Conservation (phyloP, 108 stramenopile species). For the Skeletonema potamos region DNA sequence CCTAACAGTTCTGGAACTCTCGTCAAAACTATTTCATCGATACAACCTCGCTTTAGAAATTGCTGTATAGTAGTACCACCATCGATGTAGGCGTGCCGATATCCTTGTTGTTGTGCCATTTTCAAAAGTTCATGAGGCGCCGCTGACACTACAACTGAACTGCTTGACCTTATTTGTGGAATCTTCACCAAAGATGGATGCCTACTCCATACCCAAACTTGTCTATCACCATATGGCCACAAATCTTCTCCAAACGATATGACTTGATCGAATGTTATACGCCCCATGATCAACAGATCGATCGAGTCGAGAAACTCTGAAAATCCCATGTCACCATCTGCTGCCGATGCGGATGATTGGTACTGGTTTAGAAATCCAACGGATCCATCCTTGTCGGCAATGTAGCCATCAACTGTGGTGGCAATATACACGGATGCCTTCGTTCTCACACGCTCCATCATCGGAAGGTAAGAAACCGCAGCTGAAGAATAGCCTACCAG, state of each 20-base stretch:
- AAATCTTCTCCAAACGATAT: conserved; percentile 45
- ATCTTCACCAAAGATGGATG: conserved; percentile 20
- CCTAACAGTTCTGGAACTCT: conserved; percentile 54
- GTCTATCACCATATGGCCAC: conserved; percentile 48
- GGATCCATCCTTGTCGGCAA: conserved; percentile 39
- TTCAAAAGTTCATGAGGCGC: conserved; percentile 29
- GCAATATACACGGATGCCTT: conserved; percentile 52
- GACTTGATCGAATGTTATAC: conserved; percentile 58
- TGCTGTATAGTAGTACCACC: conserved; percentile 46
- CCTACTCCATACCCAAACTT: conserved; percentile 42
- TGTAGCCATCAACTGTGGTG: conserved; percentile 50
- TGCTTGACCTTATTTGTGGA: conserved; percentile 21
- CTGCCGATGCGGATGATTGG: conserved; percentile 18
- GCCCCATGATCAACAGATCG: conserved; percentile 59
- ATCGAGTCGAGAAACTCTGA: conserved; percentile 41
- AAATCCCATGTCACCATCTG: conserved; percentile 53
- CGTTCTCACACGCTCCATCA: conserved; percentile 3
- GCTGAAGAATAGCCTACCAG: not conserved
- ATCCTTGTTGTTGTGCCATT: conserved; percentile 30
- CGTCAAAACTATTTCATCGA: conserved; percentile 43
- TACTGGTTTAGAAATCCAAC: conserved; percentile 45
- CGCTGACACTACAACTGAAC: conserved; percentile 6
- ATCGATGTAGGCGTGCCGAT: conserved; percentile 44
- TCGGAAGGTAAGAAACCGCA: not conserved
- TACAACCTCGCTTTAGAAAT: conserved; percentile 36